Conservation (phyloP, 805 yeast species). For the Yamadazyma phyllophila region DNA sequence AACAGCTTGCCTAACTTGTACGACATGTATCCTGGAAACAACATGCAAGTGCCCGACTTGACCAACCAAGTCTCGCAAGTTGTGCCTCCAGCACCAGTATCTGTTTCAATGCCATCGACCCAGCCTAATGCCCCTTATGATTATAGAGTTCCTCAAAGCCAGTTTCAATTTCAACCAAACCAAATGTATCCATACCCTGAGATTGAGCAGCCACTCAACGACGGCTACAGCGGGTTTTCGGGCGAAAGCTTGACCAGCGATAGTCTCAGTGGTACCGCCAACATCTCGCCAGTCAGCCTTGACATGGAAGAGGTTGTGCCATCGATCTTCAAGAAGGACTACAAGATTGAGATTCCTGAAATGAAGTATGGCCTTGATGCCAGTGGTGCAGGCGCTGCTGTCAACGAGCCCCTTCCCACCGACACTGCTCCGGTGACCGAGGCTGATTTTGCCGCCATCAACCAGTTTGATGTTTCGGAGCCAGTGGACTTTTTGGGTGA, state of each 20-base stretch:
- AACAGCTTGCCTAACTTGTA: conserved; percentile 7
- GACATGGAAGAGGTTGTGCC: conserved; percentile 9
- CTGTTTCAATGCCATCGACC: not conserved
- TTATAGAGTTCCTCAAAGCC: not conserved
- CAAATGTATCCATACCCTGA: not conserved
- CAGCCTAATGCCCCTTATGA: not conserved
- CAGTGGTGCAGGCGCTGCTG: not conserved
- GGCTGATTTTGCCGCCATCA: not conserved
- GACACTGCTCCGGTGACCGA: not conserved
- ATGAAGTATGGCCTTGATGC: not conserved
- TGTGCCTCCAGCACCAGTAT: not conserved
- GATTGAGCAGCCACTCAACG: not conserved
- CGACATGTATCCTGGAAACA: not conserved
- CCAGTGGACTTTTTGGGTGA: conserved; percentile 5
- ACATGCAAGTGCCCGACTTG: not conserved
- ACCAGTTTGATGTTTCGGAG: not conserved
- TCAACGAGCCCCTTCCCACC: not conserved
- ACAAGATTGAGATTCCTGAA: conserved; percentile 8
- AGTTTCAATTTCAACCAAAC: conserved; percentile 2
- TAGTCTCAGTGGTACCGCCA: conserved; percentile 1
- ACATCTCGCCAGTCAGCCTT: conserved; percentile 4
- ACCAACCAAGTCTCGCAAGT: not conserved
- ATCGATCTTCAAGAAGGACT: conserved; percentile 8
- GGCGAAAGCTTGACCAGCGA: not conserved
- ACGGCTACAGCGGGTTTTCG: not conserved